phyloP scores from a whole-genome alignment of 176 grass and related monocot species.

The Elymus sibiricus region DNA sequence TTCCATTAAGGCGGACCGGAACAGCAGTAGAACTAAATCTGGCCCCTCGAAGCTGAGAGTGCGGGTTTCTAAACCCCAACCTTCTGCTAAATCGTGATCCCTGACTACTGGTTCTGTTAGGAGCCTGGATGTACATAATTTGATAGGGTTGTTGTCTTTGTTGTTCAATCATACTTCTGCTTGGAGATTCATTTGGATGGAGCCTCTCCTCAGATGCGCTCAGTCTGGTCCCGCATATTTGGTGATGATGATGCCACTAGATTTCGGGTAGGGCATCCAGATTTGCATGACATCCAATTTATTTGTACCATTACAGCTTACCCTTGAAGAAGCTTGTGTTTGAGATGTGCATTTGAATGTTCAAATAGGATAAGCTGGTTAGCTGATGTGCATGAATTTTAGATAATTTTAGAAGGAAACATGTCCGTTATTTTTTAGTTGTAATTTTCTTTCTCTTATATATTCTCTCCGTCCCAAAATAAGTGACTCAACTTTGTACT shows the following conservation, averaged over 20 bases:
- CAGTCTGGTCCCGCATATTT: not conserved
- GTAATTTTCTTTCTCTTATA: not conserved
- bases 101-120: not conserved
- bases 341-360: not conserved
- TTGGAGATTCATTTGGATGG: not conserved
- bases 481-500: too few relatives aligned
- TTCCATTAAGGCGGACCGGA: slow-evolving; percentile 86
- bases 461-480: too few relatives aligned
- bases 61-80: not conserved
- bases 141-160: not conserved
- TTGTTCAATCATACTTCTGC: not conserved
- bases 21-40: slow-evolving; percentile 51
- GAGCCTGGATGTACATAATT: not conserved
- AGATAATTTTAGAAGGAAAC: not conserved
- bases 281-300: not conserved
- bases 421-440: not conserved
- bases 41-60: slow-evolving; percentile 47
- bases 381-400: not conserved
- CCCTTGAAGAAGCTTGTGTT: not conserved
- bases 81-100: slow-evolving; percentile 3
- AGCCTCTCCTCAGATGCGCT: not conserved
- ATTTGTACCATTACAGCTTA: not conserved
- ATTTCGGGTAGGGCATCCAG: slow-evolving; percentile 2
- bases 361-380: too few relatives aligned
- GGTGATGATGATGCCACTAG: not conserved